These are phyloP conservation scores for Nyssa sinensis DNA, from an alignment of 148 eudicot genomes.

Conservation along the genomic window DNA sequence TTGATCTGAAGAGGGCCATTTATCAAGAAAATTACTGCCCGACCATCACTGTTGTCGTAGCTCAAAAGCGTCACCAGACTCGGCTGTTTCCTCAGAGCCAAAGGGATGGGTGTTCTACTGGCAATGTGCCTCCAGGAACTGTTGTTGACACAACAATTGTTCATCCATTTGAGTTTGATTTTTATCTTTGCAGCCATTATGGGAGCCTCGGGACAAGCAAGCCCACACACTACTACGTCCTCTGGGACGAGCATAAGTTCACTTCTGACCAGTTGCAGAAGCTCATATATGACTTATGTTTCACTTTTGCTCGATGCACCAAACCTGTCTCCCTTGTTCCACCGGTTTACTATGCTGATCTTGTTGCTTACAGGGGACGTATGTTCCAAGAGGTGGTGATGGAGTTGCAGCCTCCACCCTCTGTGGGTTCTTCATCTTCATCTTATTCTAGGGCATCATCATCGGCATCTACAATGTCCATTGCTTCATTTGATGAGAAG, in stretches of 20 bases:
- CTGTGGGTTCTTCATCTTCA: too few relatives aligned
- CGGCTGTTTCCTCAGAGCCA: constrained; percentile 26
- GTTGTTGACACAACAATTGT: constrained; percentile 38
- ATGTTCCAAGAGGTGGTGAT: constrained; percentile 42
- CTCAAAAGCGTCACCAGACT: constrained; percentile 38
- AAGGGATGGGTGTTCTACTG: constrained; percentile 12
- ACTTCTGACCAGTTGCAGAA: constrained; percentile 31
- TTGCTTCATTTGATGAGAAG: constrained; percentile 22
- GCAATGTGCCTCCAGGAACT: constrained; percentile 45
- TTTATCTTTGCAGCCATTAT: background rate
- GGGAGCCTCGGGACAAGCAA: background rate
- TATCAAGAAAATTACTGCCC: constrained; percentile 23
- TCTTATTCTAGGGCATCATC: background rate
- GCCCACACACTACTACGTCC: constrained; percentile 20
- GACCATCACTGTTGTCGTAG: constrained; percentile 34
- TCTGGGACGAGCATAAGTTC: constrained; percentile 33
- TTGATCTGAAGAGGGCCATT: constrained; percentile 24
- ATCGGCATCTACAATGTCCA: too few relatives aligned
- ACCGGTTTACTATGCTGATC: constrained; percentile 58
- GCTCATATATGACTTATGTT: constrained; percentile 37
- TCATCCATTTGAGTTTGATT: constrained; percentile 30
- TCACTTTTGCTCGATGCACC: constrained; percentile 33
- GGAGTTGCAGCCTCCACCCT: constrained; percentile 29
- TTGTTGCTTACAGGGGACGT: constrained; percentile 54
- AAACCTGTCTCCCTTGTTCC: constrained; percentile 49